Base-by-base conservation (phyloP, 768 basidiomycete genomes). In the Clitopilus passeckerianus region DNA sequence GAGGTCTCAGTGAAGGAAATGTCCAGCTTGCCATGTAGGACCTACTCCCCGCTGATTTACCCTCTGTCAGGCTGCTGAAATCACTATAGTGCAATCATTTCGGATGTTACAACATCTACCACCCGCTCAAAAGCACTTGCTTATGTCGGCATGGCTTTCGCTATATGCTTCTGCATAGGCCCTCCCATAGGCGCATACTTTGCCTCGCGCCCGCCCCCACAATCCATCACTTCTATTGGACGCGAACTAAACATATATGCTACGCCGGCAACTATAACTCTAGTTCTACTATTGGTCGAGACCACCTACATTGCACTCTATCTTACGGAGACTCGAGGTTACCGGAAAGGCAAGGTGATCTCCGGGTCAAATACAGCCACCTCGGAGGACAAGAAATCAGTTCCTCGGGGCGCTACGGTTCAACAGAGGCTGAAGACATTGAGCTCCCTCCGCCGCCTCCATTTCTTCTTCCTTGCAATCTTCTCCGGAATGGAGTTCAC, bases 401-500 rank as follows among this genome's bases (percentile, higher is more conserved):
- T 69, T 14, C 59, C 61, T 7, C 66, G 62, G 53, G 68, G 71
- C 61, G 70, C 66, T 16, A 76, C 70, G 34, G 67, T 72, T 14
- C 75, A 83, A 64, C 73, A 83, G 57, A 83, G 91, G 34, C 72
- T 93, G 57, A 61, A 68, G 22, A 68, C 80, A 23, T 81, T 98
- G 55, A 79, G 75, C 64, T 69, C 76, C 8, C 76, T 95, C 46
- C 86, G 88, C 37, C 72, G 75, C 46, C 70, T 91, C 15, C 95
- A 98, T 70, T 89, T 94, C 70, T 71, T 87, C 52, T 99, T 98
- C 77, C 76, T 98, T 60, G 83, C 88, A 56, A 70, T 96, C 54
- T 98, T 99, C 73, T 95, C 95, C 1, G 96, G 95, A 12, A 85
- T 97, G 54, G 96, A 99, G 70, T 98, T 98, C 72, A 99, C 96